Percentiles rank a stretch among this genome's conserved stretches.
phyloP scores from a whole-genome alignment of 108 stramenopile genomes.

The Parmales sp. region DNA sequence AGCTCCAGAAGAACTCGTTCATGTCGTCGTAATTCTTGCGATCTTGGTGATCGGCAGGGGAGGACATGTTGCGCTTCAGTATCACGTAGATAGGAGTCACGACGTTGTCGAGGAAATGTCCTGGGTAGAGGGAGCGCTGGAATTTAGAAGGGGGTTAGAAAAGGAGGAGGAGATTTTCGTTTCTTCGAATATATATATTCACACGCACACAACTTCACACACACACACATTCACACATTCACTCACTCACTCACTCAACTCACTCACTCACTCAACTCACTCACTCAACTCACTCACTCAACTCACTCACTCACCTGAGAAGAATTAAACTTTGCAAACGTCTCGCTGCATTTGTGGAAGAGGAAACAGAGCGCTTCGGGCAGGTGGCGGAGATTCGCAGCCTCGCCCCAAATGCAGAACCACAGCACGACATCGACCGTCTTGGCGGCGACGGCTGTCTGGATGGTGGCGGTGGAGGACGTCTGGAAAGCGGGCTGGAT shows the following conservation, averaged over 20 bases:
- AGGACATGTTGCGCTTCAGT: constrained; percentile 66
- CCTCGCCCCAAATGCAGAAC: constrained; percentile 97
- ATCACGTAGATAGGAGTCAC: constrained; percentile 82
- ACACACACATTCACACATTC: too few species aligned
- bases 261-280: too few species aligned
- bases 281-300: too few species aligned
- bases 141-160: too few species aligned
- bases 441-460: constrained; percentile 66
- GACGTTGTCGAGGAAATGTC: constrained; percentile 86
- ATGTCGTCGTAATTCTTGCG: constrained; percentile 94
- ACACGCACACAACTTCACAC: too few species aligned
- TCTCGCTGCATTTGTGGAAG: constrained; percentile 96
- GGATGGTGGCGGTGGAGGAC: too few species aligned
- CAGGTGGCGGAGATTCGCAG: constrained; percentile 90
- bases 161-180: too few species aligned
- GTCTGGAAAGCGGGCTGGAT: constrained; percentile 76
- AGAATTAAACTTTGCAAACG: constrained; percentile 56
- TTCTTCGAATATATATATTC: too few species aligned
- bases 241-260: too few species aligned
- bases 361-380: constrained; percentile 94
- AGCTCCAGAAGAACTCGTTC: constrained; percentile 98
- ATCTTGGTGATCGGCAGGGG: constrained; percentile 65
- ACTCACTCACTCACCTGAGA: too few species aligned
- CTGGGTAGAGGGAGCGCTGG: constrained; percentile 68
- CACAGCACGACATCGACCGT: constrained; percentile 84